Conservation (phyloP, 257 asterid genomes). For the Linaria vulgaris region DNA sequence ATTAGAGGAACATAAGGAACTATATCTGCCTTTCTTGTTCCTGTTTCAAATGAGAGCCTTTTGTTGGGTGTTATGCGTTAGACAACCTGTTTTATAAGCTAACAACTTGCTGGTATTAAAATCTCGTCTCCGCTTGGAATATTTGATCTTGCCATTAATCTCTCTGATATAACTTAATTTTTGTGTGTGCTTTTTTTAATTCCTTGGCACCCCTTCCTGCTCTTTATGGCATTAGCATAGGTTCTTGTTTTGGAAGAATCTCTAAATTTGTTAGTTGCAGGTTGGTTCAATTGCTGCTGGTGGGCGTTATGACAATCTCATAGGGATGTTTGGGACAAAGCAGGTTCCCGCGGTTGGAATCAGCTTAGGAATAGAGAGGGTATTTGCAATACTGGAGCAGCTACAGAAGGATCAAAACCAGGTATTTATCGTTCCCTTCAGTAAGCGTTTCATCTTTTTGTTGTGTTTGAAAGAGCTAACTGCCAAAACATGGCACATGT, state of each 20-base stretch:
- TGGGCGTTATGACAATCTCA: constrained; percentile 89
- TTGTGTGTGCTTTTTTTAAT: too few species aligned
- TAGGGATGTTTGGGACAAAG: constrained; percentile 83
- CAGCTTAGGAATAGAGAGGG: constrained; percentile 95
- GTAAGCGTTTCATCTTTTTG: not conserved
- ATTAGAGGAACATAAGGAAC: too few species aligned
- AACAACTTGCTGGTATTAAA: too few species aligned
- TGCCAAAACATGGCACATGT: not conserved
- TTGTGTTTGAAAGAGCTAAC: not conserved
- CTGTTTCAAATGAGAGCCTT: too few species aligned
- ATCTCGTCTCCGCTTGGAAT: too few species aligned
- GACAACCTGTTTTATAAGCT: too few species aligned
- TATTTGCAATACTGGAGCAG: constrained; percentile 85
- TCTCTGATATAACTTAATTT: too few species aligned
- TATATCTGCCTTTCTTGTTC: too few species aligned
- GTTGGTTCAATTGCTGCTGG: constrained; percentile 99
- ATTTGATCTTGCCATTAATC: too few species aligned
- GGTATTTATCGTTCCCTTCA: constrained; percentile 36
- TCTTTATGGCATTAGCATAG: too few species aligned
- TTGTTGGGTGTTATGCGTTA: too few species aligned
- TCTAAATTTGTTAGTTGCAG: constrained; percentile 34
- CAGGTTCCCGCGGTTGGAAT: constrained; percentile 95
- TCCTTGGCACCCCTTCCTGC: too few species aligned
- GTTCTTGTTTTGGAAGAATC: not conserved
- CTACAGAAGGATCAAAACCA: constrained; percentile 59